Evolutionary conservation across 768 basidiomycete genomes (phyloP).

Genomic region (Boletus sp.): DNA sequence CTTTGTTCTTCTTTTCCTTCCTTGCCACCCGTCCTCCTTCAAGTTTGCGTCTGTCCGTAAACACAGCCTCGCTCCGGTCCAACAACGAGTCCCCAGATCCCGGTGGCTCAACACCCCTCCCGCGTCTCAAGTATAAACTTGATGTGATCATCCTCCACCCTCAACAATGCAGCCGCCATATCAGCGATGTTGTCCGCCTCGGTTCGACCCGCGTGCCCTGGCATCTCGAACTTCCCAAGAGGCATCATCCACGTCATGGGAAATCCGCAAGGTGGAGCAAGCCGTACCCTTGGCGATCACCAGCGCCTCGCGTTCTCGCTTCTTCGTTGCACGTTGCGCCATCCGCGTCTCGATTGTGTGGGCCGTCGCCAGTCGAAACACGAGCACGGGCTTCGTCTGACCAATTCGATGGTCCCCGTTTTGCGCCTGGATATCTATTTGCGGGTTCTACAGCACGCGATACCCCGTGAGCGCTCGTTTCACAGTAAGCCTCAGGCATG

Average conservation of each 20-base stretch:
- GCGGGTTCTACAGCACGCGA: slow-evolving; percentile 63
- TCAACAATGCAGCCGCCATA: slow-evolving; percentile 76
- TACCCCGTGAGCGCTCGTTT: slow-evolving; percentile 1
- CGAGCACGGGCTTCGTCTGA: slow-evolving; percentile 85
- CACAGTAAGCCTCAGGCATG: neutral
- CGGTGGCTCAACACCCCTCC: slow-evolving; percentile 74
- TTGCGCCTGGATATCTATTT: slow-evolving; percentile 96
- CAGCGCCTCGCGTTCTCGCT: slow-evolving; percentile 87
- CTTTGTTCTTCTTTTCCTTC: neutral
- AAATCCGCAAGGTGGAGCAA: neutral
- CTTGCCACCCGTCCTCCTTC: neutral
- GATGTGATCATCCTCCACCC: slow-evolving; percentile 86
- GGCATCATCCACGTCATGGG: neutral
- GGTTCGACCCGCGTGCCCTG: slow-evolving; percentile 50
- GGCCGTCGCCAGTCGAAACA: slow-evolving; percentile 82
- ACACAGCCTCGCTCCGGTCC: slow-evolving; percentile 76
- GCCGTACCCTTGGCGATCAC: slow-evolving; percentile 85
- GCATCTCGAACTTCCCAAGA: slow-evolving; percentile 77
- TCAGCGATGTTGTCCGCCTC: slow-evolving; percentile 73
- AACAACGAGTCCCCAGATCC: slow-evolving; percentile 78
- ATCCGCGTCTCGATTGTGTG: slow-evolving; percentile 93
- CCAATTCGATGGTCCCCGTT: slow-evolving; percentile 96
- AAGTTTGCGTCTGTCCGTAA: slow-evolving; percentile 62
- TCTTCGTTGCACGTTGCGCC: slow-evolving; percentile 82
- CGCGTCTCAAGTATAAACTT: slow-evolving; percentile 72